Base-by-base conservation (phyloP, 1,284 basidiomycete species). In the Hymenochaete sp. region DNA sequence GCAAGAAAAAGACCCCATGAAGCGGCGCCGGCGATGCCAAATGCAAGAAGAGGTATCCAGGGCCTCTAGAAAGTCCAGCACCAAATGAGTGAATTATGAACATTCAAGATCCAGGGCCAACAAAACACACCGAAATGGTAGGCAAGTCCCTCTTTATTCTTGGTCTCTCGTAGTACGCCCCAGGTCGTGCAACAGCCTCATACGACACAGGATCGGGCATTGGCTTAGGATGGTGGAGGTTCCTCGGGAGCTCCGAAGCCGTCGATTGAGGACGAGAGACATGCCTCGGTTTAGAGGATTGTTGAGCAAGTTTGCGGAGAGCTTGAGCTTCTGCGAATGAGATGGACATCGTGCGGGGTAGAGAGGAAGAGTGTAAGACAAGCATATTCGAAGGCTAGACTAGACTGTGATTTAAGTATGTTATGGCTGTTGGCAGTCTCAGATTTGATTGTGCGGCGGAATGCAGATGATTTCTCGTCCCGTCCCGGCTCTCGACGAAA, bases 1-100 rank as follows among this genome's bases (percentile, higher is more conserved):
- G 71, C 67, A 52, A 85, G 68, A 60, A 88, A 88, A 3, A 66
- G 68, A 10, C 63, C 73, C 84, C 84, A 87, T 9, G 71, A 73
- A 2, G 73, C 61, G 3, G 82, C 59, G 13, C 82, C 84, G 13
- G 74, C 50, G 0, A 66, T 61, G 10, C 69, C 65, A 38, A 77
- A 63, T 0, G 65, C 71, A 18, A 79, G 60, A n/a, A 77, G 56
- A 19, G 68, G 57, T 0, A 81, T 82, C 82, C 82, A 85, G 55
- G 64, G 64, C 53, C 63, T 66, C 74, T 73, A 36, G 14, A 27
- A 25, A 39, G 24, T 29, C 10, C 10, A 19, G 4, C 9, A 39
- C 39, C n/a, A 32, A 31, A 18, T 33, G 16, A 26, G n/a, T 31
- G 9, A 21, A 2, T 14, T 28, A 16, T 18, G 14, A 27, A 29